Evolutionary conservation across 2,329 filamentous ascomycete species (phyloP).

Genomic region (Stachybotrys echinatus): DNA sequence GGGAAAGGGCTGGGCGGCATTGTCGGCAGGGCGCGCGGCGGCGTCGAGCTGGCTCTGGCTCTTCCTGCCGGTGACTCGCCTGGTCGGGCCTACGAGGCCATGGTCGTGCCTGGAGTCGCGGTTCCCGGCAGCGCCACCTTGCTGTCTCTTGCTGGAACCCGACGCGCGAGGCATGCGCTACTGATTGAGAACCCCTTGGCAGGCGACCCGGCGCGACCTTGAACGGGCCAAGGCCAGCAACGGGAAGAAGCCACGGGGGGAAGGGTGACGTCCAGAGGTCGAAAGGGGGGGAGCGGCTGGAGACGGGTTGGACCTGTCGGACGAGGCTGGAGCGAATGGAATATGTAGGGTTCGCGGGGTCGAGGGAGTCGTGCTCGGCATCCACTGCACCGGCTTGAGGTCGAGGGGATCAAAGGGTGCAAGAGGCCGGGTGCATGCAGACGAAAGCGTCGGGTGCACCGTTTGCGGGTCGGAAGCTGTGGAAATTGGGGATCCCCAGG

Average conservation of each 20-base stretch:
- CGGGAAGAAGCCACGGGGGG: background rate
- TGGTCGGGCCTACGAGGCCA: conserved; percentile 64
- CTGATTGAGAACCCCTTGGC: conserved; percentile 23
- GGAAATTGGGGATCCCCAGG: background rate
- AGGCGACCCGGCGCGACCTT: conserved; percentile 28
- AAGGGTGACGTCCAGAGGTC: background rate
- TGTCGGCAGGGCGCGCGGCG: conserved; percentile 24
- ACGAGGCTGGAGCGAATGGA: background rate
- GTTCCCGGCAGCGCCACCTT: conserved; percentile 55
- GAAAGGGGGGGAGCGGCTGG: background rate
- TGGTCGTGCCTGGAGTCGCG: conserved; percentile 79
- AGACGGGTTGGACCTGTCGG: too few species aligned
- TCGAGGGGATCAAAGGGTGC: background rate
- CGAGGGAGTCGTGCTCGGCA: background rate
- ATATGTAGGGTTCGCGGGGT: background rate
- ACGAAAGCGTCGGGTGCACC: background rate
- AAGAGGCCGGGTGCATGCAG: background rate
- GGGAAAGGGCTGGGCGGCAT: conserved; percentile 17
- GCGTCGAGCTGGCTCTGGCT: conserved; percentile 39
- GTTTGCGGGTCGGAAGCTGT: background rate
- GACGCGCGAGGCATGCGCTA: conserved; percentile 58
- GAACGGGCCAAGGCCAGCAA: conserved; percentile 29
- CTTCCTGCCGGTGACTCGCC: conserved; percentile 35
- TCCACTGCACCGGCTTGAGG: background rate
- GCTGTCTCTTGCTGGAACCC: conserved; percentile 56